Evolutionary conservation across 805 yeast genomes (phyloP).

Genomic region (Wickerhamomyces strasburgensis): DNA sequence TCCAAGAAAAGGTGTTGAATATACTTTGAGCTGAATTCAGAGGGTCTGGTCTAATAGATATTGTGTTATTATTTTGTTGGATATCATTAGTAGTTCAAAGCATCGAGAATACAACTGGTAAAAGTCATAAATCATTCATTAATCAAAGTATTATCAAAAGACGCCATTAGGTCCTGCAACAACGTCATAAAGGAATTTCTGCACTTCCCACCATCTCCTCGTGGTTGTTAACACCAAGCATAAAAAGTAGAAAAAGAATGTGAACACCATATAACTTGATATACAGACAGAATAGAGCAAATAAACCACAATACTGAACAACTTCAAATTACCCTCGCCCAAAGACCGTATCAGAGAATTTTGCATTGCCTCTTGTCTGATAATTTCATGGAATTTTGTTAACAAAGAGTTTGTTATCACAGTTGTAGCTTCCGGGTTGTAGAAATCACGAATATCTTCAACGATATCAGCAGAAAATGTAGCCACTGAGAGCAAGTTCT

Average conservation of each 20-base stretch:
- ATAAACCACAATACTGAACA: slow-evolving; percentile 7
- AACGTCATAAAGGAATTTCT: background rate
- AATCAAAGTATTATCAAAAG: background rate
- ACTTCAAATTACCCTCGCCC: slow-evolving; percentile 2
- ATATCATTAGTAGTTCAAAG: too few species aligned
- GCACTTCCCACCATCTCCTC: slow-evolving; percentile 11
- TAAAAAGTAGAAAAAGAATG: slow-evolving; percentile 11
- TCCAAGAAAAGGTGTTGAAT: slow-evolving; percentile 41
- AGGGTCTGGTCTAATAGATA: too few species aligned
- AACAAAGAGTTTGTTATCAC: slow-evolving; percentile 3
- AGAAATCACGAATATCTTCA: slow-evolving; percentile 9
- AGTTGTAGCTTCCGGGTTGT: slow-evolving; percentile 1
- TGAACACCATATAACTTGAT: slow-evolving; percentile 17
- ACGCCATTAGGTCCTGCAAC: background rate
- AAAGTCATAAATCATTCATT: too few species aligned
- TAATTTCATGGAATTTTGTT: slow-evolving; percentile 9
- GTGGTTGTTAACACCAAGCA: slow-evolving; percentile 13
- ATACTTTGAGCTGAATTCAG: slow-evolving; percentile 11
- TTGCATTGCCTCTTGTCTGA: slow-evolving; percentile 4
- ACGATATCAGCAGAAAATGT: slow-evolving; percentile 17
- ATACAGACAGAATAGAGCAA: slow-evolving; percentile 9
- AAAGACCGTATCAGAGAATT: slow-evolving; percentile 1
- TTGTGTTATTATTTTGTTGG: too few species aligned
- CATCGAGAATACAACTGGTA: too few species aligned
- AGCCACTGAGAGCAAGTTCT: slow-evolving; percentile 11